Percentiles rank a stretch among this genome's conserved stretches.
Conservation (phyloP, 805 yeast genomes). For the Candida adriatica region DNA sequence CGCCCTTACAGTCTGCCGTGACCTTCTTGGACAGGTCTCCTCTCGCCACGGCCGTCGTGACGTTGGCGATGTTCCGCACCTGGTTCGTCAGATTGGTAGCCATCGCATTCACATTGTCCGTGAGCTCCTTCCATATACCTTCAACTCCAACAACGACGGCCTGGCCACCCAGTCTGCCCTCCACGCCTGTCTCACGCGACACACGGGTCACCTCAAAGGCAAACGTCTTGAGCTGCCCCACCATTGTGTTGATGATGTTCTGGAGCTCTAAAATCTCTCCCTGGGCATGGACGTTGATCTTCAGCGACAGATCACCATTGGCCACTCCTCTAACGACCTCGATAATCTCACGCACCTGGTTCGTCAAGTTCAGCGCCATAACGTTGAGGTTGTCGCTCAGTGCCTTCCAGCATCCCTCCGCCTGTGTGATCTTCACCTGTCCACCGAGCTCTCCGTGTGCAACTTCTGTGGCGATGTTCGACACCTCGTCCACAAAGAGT, state of each 20-base stretch:
- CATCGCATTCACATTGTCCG: conserved; percentile 88
- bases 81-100: conserved; percentile 86
- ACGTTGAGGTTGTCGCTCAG: conserved; percentile 84
- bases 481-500: conserved; percentile 55
- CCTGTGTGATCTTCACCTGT: conserved; percentile 72
- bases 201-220: conserved; percentile 86
- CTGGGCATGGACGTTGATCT: conserved; percentile 86
- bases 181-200: conserved; percentile 88
- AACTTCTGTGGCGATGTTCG: conserved; percentile 82
- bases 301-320: conserved; percentile 73
- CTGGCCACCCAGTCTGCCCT: conserved; percentile 85
- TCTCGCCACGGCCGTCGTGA: conserved; percentile 83
- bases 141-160: conserved; percentile 87
- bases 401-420: conserved; percentile 85
- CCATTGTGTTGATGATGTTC: conserved; percentile 86
- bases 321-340: conserved; percentile 89
- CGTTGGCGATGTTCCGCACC: conserved; percentile 84
- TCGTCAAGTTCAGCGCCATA: conserved; percentile 82
- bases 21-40: conserved; percentile 83
- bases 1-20: conserved; percentile 87
- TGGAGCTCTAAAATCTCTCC: conserved; percentile 84
- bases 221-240: conserved; percentile 79
- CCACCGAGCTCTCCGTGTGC: conserved; percentile 89
- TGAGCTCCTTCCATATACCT: conserved; percentile 86
- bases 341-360: conserved; percentile 85